Conservation (phyloP, 495 filamentous ascomycete genomes). For the Neurospora sublineolata region DNA sequence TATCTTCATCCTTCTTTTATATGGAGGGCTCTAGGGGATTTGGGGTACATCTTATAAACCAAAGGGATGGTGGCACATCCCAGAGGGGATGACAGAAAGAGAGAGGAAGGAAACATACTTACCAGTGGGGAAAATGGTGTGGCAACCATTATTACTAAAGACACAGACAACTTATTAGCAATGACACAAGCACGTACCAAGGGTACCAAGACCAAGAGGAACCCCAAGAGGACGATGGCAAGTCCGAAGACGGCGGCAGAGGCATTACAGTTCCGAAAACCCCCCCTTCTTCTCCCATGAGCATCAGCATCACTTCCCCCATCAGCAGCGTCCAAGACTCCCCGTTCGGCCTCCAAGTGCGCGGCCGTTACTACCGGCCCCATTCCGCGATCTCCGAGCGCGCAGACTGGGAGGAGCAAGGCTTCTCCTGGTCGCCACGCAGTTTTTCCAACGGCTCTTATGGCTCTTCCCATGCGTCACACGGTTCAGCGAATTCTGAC, state of each 20-base stretch:
- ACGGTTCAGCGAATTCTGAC: not conserved
- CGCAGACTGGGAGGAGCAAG: not conserved
- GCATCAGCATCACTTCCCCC: not conserved
- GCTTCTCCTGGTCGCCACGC: not conserved
- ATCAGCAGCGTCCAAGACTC: not conserved
- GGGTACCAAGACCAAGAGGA: not conserved
- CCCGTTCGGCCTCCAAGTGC: not conserved
- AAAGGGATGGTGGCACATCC: not conserved
- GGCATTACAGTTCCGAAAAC: not conserved
- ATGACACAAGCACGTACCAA: not conserved
- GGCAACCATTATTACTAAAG: not conserved
- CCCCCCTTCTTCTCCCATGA: not conserved
- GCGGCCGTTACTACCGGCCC: not conserved
- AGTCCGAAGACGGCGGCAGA: not conserved
- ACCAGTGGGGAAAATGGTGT: not conserved
- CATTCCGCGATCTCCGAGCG: not conserved
- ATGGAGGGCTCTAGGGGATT: not conserved
- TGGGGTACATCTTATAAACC: not conserved
- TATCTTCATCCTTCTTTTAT: not conserved
- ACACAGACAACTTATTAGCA: not conserved
- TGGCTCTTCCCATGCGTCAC: not conserved
- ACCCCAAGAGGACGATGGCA: not conserved
- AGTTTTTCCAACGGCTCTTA: not conserved
- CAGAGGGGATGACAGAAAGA: not conserved
- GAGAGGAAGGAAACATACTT: not conserved